Evolutionary conservation across 225 moss, liverwort and hornwort species (phyloP).

Genomic region (Sphagnum contortum): DNA sequence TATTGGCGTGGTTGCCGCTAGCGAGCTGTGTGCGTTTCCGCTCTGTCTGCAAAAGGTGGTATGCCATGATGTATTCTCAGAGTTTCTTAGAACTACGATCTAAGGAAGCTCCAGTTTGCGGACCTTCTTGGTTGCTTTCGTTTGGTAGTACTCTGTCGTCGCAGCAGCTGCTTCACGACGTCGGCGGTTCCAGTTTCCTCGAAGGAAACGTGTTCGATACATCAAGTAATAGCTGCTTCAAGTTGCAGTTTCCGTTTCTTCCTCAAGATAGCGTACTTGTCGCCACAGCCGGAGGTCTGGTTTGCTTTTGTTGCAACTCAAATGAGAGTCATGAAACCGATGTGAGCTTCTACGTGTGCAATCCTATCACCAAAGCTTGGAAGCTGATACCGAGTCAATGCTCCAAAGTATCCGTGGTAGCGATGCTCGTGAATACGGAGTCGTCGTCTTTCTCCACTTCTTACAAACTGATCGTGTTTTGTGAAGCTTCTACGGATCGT

Average conservation of each 20-base stretch:
- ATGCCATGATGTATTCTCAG: conserved; percentile 18
- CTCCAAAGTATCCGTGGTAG: conserved; percentile 29
- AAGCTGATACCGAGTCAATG: conserved; percentile 37
- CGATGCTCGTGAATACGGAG: conserved; percentile 17
- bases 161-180: not conserved
- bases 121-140: conserved; percentile 31
- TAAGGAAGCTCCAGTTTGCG: conserved; percentile 6
- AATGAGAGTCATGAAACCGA: conserved; percentile 18
- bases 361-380: conserved; percentile 43
- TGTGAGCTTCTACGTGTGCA: conserved; percentile 40
- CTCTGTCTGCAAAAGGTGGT: conserved; percentile 46
- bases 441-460: conserved; percentile 1
- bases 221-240: conserved; percentile 13
- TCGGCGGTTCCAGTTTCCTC: not conserved
- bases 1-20: conserved; percentile 40
- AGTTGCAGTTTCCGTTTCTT: conserved; percentile 37
- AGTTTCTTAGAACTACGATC: conserved; percentile 35
- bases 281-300: conserved; percentile 32
- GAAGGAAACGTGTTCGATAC: conserved; percentile 34
- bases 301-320: conserved; percentile 38
- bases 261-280: conserved; percentile 28
- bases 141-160: conserved; percentile 17
- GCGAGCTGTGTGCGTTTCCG: conserved; percentile 35
- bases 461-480: conserved; percentile 45
- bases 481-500: conserved; percentile 30